Base-by-base conservation (phyloP, 371 early-diverging fungal genomes). In the Batkoa obscura region DNA sequence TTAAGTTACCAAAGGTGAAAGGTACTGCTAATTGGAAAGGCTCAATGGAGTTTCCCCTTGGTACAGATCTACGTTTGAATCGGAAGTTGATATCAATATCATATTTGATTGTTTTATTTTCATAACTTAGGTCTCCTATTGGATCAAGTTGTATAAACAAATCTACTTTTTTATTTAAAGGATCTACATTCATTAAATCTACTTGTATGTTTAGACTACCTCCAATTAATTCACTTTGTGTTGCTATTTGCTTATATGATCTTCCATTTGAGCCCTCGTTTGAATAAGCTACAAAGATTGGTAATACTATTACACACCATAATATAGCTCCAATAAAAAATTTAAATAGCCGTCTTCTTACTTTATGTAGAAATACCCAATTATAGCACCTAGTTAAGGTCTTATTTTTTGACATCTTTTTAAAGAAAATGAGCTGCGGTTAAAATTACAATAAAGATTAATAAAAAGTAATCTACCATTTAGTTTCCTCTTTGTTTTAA, bases 101-200 rank as follows among this genome's bases (percentile, higher is more conserved):
- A 0, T 31, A 46, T 1, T 56, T 37, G 50, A 67, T 12, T 2
- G 62, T 55, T 1, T 61, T 63, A 49, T 64, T 65, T 13, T 64
- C 64, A 12, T 62, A 59, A 0, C 60, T 57, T 9, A 67, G 49
- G 0, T 58, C 60, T 13, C 67, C 67, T 43, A 61, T 57, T 3
- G 65, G 63, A 8, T 62, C 61, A 49, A 64, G 59, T 48, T 67
- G 62, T 30, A 67, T 60, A 17, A 64, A 61, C 4, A 67, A 56
- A 15, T 61, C 58, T 50, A 60, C 64, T 58, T 64, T 67, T 51
- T 61, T 62, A 47, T 64, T 59, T 32, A 62, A 58, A 53, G 64
- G 60, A 43, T 67, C 67, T 34, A 66, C 62, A 55, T 62, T 62
- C 48, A 64, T 60, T 2, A 64, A 59, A 17, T 51, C 59, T 1